Base-by-base conservation (phyloP, 2,329 filamentous ascomycete species). In the Fusarium brevicatenulatum region DNA sequence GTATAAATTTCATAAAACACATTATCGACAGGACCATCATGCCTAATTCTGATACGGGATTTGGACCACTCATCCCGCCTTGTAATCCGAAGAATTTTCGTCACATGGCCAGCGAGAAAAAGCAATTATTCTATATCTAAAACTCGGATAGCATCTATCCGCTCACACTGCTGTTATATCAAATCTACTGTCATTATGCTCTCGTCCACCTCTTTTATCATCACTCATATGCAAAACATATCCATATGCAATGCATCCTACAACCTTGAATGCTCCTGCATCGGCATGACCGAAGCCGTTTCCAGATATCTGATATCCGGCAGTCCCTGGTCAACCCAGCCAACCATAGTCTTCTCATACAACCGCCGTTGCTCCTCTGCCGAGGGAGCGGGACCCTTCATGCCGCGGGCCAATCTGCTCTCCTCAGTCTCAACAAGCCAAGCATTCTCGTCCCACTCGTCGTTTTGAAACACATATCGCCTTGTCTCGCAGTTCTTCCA, bases 401-500 rank as follows among this genome's bases (percentile, higher is more conserved):
- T n/a, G 4, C 71, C 71, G 13, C 71, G 53, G 7, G 28, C 59
- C 2, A 19, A 30, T 25, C 71, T 62, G 18, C 71, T 74, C 30
- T 74, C 71, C 7, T 18, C 37, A 9, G 71, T 74, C 44, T 74
- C 71, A 2, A 58, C n/a, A 8, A 74, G 25, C 71, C 68, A 74
- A 11, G 71, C 71, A 16, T 74, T 44, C 19, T 74, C 71, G 36
- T 72, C 71, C 4, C 21, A 11, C 16, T 46, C 54, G n/a, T 58
- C 53, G 28, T 68, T 63, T 37, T 63, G 53, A 28, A 74, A 74
- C 7, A 63, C 49, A 23, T 72, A 74, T 44, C 71, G 42, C 16
- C 71, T 66, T 10, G 71, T 56, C 30, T 74, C 71, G 8, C 71
- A 74, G 30, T 74, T 74, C 32, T 63, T 58, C 71, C 71, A 74